Percentiles rank a stretch among this genome's conserved stretches.
phyloP scores from a whole-genome alignment of 176 grass and related monocot genomes.

The Ananas comosus region DNA sequence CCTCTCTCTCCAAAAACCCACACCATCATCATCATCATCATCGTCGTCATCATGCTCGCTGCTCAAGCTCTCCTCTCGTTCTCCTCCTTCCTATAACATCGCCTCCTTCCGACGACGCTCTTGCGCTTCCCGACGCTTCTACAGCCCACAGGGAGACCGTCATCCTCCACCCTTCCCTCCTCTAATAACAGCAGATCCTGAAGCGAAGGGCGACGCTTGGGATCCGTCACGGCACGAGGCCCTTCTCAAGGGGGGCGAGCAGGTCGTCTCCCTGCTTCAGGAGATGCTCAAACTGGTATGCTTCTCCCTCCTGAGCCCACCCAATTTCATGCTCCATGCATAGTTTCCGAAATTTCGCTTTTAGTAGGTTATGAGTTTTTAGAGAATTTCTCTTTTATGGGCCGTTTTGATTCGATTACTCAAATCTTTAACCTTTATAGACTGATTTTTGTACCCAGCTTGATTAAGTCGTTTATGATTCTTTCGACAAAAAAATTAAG shows the following conservation, averaged over 20 bases:
- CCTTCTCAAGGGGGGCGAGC: conserved; percentile 78
- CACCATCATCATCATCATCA: background rate
- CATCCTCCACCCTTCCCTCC: conserved; percentile 21
- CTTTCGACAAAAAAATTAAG: too few species aligned
- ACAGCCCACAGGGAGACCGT: conserved; percentile 31
- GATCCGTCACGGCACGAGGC: conserved; percentile 52
- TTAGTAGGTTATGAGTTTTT: too few species aligned
- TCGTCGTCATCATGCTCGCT: background rate
- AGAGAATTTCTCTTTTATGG: background rate
- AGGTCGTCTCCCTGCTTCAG: conserved; percentile 88
- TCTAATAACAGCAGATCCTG: conserved; percentile 10
- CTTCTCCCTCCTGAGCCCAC: background rate
- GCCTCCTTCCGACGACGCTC: background rate
- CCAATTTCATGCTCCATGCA: too few species aligned
- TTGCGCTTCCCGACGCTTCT: background rate
- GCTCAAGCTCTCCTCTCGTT: conserved; percentile 5
- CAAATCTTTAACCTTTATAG: too few species aligned
- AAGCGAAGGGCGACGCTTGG: conserved; percentile 40
- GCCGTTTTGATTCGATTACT: too few species aligned
- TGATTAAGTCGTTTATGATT: too few species aligned
- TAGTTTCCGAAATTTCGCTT: too few species aligned
- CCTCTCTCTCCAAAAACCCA: background rate
- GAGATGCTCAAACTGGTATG: conserved; percentile 85
- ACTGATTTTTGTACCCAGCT: too few species aligned
- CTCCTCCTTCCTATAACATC: background rate